Base-by-base conservation (phyloP, 23 red algal genomes). In the Cyanidioschyzon merolae region DNA sequence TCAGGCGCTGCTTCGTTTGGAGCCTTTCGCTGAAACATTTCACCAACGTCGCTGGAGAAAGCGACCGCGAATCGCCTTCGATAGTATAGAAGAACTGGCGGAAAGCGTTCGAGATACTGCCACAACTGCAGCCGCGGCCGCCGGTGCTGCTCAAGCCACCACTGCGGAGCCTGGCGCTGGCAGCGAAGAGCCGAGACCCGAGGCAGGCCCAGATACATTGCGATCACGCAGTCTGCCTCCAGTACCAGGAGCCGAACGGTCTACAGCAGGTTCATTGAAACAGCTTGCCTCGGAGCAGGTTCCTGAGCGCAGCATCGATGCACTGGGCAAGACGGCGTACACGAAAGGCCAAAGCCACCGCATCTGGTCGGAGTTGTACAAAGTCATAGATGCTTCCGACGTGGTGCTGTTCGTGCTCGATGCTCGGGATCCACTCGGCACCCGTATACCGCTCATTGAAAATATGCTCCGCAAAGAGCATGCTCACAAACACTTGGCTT, bases 291-390 rank as follows among this genome's bases (percentile, higher is more conserved):
- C 0, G 27, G 1, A 40, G 74, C 74, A 35, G 74, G 27, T 2
- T 40, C 30, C 1, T 76, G 30, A 35, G 27, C 30, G 2, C 37
- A 38, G 82, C 54, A 84, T 85, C 76, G 79, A 76, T 58, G 82
- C 79, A 24, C 37, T 85, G 1, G 76, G 87, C 39, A 82, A 89
- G 40, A 41, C 68, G 2, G 85, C 83, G 12, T 90, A 90, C 81
- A 76, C 87, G 58, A 96, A 96, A 76, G 92, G 92, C 25, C 92
- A 96, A 79, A 88, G 83, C 38, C 83, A 80, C 41, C 68, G 92
- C 67, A 96, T 96, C 57, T 96, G 92, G 92, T 79, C 77, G 27
- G 92, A 96, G 80, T 54, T 96, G n/a, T 86, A 90, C 79, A 96
- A 96, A 41, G 92, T 96, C 37, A 76, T 96, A 0, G 92, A 96